These are phyloP conservation scores for Eucalyptus sideroxylon DNA, from an alignment of 345 rosid genomes.

Conservation along the genomic window DNA sequence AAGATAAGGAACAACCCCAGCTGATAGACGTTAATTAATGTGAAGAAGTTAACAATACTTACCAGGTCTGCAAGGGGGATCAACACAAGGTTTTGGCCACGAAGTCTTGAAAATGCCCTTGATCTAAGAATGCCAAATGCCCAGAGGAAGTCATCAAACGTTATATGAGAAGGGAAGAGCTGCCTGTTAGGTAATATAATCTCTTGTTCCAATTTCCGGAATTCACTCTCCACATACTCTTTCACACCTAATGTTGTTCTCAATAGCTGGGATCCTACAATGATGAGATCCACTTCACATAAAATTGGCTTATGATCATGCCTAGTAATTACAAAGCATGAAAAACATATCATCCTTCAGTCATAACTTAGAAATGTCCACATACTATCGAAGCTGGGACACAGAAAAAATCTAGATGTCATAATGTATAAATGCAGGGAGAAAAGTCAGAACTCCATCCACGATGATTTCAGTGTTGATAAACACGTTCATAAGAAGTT, in stretches of 20 bases:
- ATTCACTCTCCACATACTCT: constrained; percentile 52
- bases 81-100: constrained; percentile 80
- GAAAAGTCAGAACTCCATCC: neutral
- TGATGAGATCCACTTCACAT: neutral
- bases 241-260: constrained; percentile 63
- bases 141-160: constrained; percentile 70
- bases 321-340: neutral
- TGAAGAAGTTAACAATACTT: neutral
- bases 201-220: constrained; percentile 51
- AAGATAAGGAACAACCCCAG: neutral
- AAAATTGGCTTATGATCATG: neutral
- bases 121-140: constrained; percentile 88
- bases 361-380: neutral
- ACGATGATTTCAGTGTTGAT: neutral
- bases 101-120: constrained; percentile 81
- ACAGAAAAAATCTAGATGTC: neutral
- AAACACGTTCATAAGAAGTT: neutral
- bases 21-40: neutral
- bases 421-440: neutral
- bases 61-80: constrained; percentile 92
- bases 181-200: constrained; percentile 40
- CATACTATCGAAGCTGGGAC: neutral
- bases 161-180: constrained; percentile 56
- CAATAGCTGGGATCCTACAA: constrained; percentile 68
- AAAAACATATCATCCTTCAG: neutral